These are phyloP conservation scores for Silene uniflora DNA, from an alignment of 148 eudicot genomes.

Conservation along the genomic window DNA sequence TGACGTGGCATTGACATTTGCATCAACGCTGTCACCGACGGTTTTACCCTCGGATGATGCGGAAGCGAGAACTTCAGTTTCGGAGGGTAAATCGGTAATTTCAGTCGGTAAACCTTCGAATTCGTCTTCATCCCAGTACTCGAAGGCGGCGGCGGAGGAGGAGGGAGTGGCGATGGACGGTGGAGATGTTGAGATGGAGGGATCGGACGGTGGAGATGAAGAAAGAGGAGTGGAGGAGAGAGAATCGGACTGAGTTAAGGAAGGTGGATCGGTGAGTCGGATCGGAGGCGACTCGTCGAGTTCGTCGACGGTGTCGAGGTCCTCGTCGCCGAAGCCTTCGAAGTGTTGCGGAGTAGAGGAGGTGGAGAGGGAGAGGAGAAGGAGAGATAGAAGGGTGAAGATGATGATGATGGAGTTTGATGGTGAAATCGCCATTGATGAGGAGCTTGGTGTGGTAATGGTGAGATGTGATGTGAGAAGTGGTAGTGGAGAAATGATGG, in stretches of 20 bases:
- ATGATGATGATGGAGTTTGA: constrained; percentile 9
- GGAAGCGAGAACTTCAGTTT: constrained; percentile 13
- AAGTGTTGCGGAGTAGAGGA: constrained; percentile 35
- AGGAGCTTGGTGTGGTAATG: neutral
- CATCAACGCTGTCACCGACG: constrained; percentile 9
- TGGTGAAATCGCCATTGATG: constrained; percentile 27
- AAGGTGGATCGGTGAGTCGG: constrained; percentile 39
- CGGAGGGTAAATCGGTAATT: constrained; percentile 25
- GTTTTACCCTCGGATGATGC: neutral
- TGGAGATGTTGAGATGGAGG: constrained; percentile 27
- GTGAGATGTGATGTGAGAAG: neutral
- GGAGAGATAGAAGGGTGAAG: constrained; percentile 42
- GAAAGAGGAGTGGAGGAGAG: neutral
- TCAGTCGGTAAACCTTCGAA: constrained; percentile 78
- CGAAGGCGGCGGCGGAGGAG: constrained; percentile 32
- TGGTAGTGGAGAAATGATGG: neutral
- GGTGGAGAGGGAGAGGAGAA: constrained; percentile 36
- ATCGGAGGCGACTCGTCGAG: constrained; percentile 35
- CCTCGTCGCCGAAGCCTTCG: constrained; percentile 43
- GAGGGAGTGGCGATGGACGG: constrained; percentile 17
- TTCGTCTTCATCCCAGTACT: constrained; percentile 96
- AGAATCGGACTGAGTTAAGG: constrained; percentile 27
- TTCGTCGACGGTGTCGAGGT: constrained; percentile 31
- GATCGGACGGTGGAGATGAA: constrained; percentile 20
- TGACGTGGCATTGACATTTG: neutral